phyloP scores from a whole-genome alignment of 2,329 filamentous ascomycete species.

The Hymenoscyphus salicellus region DNA sequence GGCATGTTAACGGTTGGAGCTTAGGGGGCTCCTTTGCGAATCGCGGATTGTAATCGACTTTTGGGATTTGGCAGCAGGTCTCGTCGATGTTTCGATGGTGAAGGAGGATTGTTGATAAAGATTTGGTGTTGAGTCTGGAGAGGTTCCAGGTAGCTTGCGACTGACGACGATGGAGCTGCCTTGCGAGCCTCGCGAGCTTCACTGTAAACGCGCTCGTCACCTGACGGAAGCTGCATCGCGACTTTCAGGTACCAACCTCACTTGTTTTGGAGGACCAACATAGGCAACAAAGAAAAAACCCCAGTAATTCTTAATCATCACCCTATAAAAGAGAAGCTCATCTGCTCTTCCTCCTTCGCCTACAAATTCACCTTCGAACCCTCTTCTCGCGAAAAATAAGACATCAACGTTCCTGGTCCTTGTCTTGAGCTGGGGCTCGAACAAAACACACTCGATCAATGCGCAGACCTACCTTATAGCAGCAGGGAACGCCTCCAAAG shows the following conservation, averaged over 20 bases:
- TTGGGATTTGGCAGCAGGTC: background rate
- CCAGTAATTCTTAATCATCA: background rate
- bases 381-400: constrained; percentile 3
- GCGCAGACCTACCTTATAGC: constrained; percentile 32
- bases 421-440: constrained; percentile 10
- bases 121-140: constrained; percentile 1
- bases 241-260: constrained; percentile 4
- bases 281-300: background rate
- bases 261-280: background rate
- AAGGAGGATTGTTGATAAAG: constrained; percentile 3
- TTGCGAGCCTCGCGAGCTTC: background rate
- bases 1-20: constrained; percentile 63
- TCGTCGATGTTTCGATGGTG: constrained; percentile 5
- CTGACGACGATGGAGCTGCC: constrained; percentile 4
- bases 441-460: constrained; percentile 25
- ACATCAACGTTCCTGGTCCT: constrained; percentile 6
- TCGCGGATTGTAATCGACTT: background rate
- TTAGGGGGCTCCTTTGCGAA: constrained; percentile 15
- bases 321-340: background rate
- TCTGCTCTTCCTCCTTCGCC: background rate
- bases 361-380: background rate
- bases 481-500: constrained; percentile 34
- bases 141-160: background rate
- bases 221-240: background rate
- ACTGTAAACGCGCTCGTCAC: background rate